phyloP scores from a whole-genome alignment of 208 protist species.

The Leishmania martiniquensis region DNA sequence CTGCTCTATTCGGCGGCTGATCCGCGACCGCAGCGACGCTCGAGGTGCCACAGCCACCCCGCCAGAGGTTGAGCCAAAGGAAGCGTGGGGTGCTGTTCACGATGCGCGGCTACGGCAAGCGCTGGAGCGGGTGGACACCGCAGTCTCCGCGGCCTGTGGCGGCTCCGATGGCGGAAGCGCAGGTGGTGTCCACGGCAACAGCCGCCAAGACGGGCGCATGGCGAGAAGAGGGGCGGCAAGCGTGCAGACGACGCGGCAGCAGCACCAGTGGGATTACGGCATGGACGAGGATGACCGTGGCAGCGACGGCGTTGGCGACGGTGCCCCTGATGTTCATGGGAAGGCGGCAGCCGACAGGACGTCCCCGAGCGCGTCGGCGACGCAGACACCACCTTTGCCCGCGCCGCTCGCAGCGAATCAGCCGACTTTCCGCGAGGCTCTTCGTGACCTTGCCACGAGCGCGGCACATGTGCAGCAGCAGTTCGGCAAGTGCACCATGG shows the following conservation, averaged over 20 bases:
- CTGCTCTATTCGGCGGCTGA: constrained; percentile 56
- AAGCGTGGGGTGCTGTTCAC: constrained; percentile 13
- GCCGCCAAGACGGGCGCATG: not conserved
- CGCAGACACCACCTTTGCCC: not conserved
- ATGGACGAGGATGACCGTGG: constrained; percentile 56
- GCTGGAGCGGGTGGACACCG: not conserved
- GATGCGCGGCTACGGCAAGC: constrained; percentile 9
- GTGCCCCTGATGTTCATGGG: not conserved
- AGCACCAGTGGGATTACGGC: constrained; percentile 48
- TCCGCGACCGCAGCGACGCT: constrained; percentile 20
- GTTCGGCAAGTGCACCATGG: constrained; percentile 28
- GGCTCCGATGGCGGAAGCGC: not conserved
- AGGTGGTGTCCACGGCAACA: not conserved
- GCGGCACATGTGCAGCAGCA: constrained; percentile 19
- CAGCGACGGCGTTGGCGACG: not conserved
- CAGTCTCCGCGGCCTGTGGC: not conserved
- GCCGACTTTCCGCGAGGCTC: not conserved
- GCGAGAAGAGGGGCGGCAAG: not conserved
- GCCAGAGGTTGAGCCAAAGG: not conserved
- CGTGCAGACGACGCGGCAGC: not conserved
- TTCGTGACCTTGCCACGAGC: constrained; percentile 18
- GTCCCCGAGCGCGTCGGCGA: not conserved
- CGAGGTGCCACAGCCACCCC: not conserved
- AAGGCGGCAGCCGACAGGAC: not conserved
- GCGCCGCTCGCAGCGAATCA: not conserved